A percentile compares a stretch with the other conserved stretches of the same genome.
phyloP scores from a whole-genome alignment of 345 rosid genomes.

The Geranium rotundifolium region DNA sequence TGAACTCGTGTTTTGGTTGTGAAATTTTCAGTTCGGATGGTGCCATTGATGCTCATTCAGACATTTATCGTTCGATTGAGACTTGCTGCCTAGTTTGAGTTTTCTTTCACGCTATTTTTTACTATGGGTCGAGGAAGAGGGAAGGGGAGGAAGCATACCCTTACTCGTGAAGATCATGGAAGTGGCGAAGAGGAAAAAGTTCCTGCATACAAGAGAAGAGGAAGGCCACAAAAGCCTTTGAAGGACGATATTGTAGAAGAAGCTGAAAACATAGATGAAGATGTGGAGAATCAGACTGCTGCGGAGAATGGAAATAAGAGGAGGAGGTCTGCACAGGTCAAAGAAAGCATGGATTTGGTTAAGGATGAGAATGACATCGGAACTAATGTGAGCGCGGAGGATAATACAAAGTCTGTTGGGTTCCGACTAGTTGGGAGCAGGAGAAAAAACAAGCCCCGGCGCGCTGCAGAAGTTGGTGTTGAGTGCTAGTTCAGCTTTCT shows the following conservation, averaged over 20 bases:
- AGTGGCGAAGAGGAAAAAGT: slow-evolving; percentile 56
- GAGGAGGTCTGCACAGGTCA: slow-evolving; percentile 29
- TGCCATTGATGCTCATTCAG: too few species aligned
- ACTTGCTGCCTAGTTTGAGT: too few species aligned
- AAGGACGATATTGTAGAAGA: slow-evolving; percentile 36
- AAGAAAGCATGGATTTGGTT: slow-evolving; percentile 19
- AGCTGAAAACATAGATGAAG: slow-evolving; percentile 26
- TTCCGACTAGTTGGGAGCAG: slow-evolving; percentile 50
- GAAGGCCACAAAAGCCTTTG: slow-evolving; percentile 55
- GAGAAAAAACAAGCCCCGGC: slow-evolving; percentile 63
- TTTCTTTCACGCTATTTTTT: too few species aligned
- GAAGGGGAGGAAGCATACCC: too few species aligned
- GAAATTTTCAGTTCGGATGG: too few species aligned
- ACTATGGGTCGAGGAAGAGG: too few species aligned
- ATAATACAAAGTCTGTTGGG: slow-evolving; percentile 33
- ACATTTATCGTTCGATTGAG: too few species aligned
- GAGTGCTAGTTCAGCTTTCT: slow-evolving; percentile 39
- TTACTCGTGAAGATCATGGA: slow-evolving; percentile 32
- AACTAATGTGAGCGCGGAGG: slow-evolving; percentile 31
- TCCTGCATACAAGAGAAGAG: slow-evolving; percentile 46
- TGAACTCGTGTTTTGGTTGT: too few species aligned
- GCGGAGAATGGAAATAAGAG: slow-evolving; percentile 46
- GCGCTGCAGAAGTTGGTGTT: slow-evolving; percentile 77
- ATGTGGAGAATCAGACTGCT: slow-evolving; percentile 21
- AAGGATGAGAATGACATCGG: slow-evolving; percentile 42